Percentiles rank a stretch among this genome's conserved stretches.
These are phyloP conservation scores for Rhodofomes roseus DNA, from an alignment of 1,284 basidiomycete genomes.

Conservation along the genomic window DNA sequence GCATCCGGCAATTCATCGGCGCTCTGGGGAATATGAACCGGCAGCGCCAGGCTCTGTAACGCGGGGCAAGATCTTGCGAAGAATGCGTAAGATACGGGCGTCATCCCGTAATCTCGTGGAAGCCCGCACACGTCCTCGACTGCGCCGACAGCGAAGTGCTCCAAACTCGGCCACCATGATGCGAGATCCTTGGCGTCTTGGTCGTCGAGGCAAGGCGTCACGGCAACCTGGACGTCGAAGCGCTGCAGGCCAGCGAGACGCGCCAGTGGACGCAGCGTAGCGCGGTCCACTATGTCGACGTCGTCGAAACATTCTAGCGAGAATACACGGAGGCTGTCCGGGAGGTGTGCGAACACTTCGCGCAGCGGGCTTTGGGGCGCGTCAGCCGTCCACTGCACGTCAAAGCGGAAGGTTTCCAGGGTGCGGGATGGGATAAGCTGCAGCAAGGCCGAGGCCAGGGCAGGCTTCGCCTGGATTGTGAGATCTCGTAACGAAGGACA, in stretches of 20 bases:
- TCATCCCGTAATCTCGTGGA: slow-evolving; percentile 29
- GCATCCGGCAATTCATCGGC: not conserved
- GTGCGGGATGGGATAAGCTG: slow-evolving; percentile 30
- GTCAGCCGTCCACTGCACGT: slow-evolving; percentile 25
- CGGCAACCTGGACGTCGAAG: slow-evolving; percentile 38
- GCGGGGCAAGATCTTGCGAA: slow-evolving; percentile 33
- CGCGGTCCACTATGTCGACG: slow-evolving; percentile 15
- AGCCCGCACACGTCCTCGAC: slow-evolving; percentile 23
- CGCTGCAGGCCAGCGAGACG: slow-evolving; percentile 31
- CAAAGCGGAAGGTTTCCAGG: slow-evolving; percentile 36
- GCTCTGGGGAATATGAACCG: slow-evolving; percentile 23
- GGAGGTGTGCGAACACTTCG: slow-evolving; percentile 35
- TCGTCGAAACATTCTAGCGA: slow-evolving; percentile 36
- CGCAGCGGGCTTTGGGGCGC: slow-evolving; percentile 33
- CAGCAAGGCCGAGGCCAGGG: slow-evolving; percentile 31
- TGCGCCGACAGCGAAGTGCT: slow-evolving; percentile 41
- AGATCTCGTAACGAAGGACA: slow-evolving; percentile 44
- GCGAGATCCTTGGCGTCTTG: slow-evolving; percentile 36
- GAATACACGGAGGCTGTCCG: slow-evolving; percentile 37
- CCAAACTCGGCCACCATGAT: slow-evolving; percentile 35
- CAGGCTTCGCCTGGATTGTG: slow-evolving; percentile 36
- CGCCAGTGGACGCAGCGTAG: slow-evolving; percentile 29
- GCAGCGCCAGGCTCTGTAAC: slow-evolving; percentile 37
- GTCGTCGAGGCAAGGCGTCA: slow-evolving; percentile 40
- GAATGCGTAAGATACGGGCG: slow-evolving; percentile 31